A percentile compares a stretch with the other conserved stretches of the same genome.
phyloP scores from a whole-genome alignment of 495 filamentous ascomycete genomes.

The Penicillium cosmopolitanum region DNA sequence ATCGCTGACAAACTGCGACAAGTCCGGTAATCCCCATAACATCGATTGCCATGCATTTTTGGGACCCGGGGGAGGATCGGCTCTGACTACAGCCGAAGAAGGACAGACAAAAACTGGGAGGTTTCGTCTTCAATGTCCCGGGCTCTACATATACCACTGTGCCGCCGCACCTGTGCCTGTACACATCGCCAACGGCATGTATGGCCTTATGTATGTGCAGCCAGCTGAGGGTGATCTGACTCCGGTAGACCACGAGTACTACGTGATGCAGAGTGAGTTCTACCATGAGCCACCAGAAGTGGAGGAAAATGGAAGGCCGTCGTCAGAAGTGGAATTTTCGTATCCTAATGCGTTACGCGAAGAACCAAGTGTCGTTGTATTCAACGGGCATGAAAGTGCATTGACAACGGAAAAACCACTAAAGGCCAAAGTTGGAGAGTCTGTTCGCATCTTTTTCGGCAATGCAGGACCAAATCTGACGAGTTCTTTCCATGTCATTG shows the following conservation, averaged over 20 bases:
- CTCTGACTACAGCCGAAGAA: constrained; percentile 22
- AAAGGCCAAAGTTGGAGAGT: constrained; percentile 17
- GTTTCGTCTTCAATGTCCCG: constrained; percentile 19
- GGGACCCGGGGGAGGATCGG: constrained; percentile 21
- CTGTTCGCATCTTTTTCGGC: constrained; percentile 24
- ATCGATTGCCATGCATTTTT: constrained; percentile 26
- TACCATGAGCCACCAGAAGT: constrained; percentile 28
- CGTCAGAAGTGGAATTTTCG: constrained; percentile 15
- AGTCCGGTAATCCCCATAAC: constrained; percentile 25
- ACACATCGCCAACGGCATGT: constrained; percentile 32
- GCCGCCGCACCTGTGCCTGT: constrained; percentile 26
- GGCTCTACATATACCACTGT: constrained; percentile 25
- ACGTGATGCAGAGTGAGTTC: constrained; percentile 32
- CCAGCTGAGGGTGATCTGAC: constrained; percentile 18
- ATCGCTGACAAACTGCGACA: constrained; percentile 22
- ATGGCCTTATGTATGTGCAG: constrained; percentile 9
- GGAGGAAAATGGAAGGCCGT: constrained; percentile 18
- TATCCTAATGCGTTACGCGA: constrained; percentile 26
- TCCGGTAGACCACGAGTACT: constrained; percentile 27
- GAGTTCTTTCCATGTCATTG: constrained; percentile 29
- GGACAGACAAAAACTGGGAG: constrained; percentile 25
- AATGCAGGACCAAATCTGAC: constrained; percentile 27
- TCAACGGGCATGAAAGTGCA: constrained; percentile 22
- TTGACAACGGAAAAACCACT: constrained; percentile 21
- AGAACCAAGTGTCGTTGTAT: constrained; percentile 21